Base-by-base conservation (phyloP, 139 green algal species). In the Coelastrella sp. region DNA sequence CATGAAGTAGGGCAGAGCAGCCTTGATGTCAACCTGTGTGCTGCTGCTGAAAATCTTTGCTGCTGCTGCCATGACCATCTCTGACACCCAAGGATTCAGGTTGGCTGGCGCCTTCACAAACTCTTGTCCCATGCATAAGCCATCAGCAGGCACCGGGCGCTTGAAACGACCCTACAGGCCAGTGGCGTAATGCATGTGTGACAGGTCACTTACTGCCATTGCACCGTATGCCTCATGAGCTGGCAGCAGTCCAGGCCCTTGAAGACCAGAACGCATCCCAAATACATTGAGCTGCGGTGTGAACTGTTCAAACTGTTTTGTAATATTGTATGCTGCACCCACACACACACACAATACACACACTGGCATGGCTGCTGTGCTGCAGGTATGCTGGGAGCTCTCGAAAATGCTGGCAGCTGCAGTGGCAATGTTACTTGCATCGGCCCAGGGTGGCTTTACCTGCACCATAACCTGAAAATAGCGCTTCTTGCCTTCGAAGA, bases 401-500 rank as follows among this genome's bases (percentile, higher is more conserved):
- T 47, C 32, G 0, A 47, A 47, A 47, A 47, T 47, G 32, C 32
- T 47, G 32, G 32, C 32, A 47, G 32, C 32, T 47, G 32, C 32
- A 47, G 32, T 47, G 32, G 32, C 32, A 47, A 47, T 47, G 32
- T 47, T 47, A 47, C 32, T 47, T 47, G 32, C 32, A 47, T 0
- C 32, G 32, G 32, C 32, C 32, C 32, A 47, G 32, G 32, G 32
- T 47, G 32, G 32, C 32, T 47, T 57, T 20, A 90, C 86, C 86
- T 90, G 86, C 13, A 54, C 60, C 77, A 86, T 86, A 78, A 91
- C 73, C 64, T 91, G 87, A 66, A 91, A 91, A 65, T 75, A 91
- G 61, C 87, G 87, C 87, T 91, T 91, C 78, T 91, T 91, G 87
- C 87, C 87, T 13, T 86, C 87, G 87, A 91, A 91, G 20, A 91